A percentile compares a stretch with the other conserved stretches of the same genome.
Evolutionary conservation across 2,329 filamentous ascomycete species (phyloP).

Genomic region (Lecanicillium sp.): DNA sequence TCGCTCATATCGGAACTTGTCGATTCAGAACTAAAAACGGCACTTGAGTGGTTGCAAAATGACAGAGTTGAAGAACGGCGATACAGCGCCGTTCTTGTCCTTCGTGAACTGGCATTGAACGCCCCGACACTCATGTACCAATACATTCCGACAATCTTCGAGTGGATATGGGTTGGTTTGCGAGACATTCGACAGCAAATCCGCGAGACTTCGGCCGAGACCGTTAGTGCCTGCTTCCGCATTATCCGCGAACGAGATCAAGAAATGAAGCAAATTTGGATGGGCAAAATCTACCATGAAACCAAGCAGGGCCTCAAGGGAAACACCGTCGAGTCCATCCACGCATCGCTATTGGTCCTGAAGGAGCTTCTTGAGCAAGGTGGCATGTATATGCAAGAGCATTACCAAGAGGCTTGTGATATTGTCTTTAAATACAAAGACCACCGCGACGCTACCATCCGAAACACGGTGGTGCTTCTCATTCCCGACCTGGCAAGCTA

Average conservation of each 20-base stretch:
- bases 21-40: constrained; percentile 92
- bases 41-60: constrained; percentile 92
- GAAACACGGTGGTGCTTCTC: constrained; percentile 81
- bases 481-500: constrained; percentile 93
- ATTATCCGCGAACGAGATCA: constrained; percentile 92
- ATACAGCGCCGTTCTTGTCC: constrained; percentile 85
- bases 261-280: constrained; percentile 79
- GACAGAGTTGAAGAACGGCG: constrained; percentile 88
- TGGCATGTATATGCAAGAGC: constrained; percentile 98
- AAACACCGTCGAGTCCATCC: constrained; percentile 78
- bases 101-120: constrained; percentile 84
- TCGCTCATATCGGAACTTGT: constrained; percentile 92
- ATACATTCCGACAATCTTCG: constrained; percentile 91
- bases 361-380: constrained; percentile 91
- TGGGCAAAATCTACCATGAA: constrained; percentile 85
- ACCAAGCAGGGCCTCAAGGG: constrained; percentile 71
- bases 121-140: constrained; percentile 93
- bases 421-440: constrained; percentile 90
- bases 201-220: constrained; percentile 82
- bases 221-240: constrained; percentile 89
- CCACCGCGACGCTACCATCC: constrained; percentile 78
- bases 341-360: constrained; percentile 87
- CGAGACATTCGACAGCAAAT: constrained; percentile 87
- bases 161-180: constrained; percentile 92
- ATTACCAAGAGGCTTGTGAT: constrained; percentile 88